Conservation (phyloP, 257 asterid genomes). For the Nicotiana knightiana region DNA sequence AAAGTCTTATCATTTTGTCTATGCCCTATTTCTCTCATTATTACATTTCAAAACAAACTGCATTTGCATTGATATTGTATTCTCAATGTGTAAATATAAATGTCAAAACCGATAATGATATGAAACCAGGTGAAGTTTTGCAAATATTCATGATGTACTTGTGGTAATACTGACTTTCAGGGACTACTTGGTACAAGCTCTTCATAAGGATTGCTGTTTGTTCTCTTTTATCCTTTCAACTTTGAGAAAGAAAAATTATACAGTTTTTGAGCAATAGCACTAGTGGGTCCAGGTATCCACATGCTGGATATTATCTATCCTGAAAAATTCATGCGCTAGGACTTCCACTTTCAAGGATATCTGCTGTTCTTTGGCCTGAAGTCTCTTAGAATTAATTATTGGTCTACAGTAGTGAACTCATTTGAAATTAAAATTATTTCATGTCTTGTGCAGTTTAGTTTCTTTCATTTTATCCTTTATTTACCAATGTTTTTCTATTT, state of each 20-base stretch:
- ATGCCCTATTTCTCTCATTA: neutral
- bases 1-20: neutral
- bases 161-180: neutral
- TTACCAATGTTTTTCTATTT: constrained; percentile 20
- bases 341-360: neutral
- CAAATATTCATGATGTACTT: neutral
- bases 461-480: constrained; percentile 12
- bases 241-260: neutral
- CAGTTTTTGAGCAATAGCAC: neutral
- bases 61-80: neutral
- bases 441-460: constrained; percentile 10
- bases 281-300: neutral
- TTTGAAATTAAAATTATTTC: constrained; percentile 3
- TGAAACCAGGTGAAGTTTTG: neutral
- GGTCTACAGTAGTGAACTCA: neutral
- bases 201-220: neutral
- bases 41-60: neutral
- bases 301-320: neutral
- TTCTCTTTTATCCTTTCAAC: neutral
- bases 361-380: neutral
- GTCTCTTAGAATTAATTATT: neutral
- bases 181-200: too few species aligned
- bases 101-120: neutral
- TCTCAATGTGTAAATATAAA: neutral
- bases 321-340: neutral